Conservation (phyloP, 495 filamentous ascomycete species). For the Neurospora intermedia region DNA sequence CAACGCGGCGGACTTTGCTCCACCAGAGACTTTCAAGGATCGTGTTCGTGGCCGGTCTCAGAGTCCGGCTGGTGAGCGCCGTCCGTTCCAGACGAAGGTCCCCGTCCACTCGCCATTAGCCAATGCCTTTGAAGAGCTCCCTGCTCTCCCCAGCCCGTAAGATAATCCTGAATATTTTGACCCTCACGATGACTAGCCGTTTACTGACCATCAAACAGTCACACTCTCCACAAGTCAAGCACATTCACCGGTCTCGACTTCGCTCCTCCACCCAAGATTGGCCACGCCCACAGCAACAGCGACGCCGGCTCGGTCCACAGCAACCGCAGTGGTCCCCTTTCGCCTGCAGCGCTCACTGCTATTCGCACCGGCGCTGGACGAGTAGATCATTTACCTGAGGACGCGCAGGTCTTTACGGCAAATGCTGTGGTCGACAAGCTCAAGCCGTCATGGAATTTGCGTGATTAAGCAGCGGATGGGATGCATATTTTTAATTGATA, state of each 20-base stretch:
- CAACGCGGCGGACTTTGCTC: conserved; percentile 74
- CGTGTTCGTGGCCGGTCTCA: conserved; percentile 64
- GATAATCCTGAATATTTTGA: conserved; percentile 25
- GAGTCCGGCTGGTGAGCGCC: conserved; percentile 64
- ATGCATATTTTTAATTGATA: background rate
- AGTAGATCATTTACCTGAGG: conserved; percentile 73
- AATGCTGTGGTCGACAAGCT: conserved; percentile 58
- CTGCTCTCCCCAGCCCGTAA: conserved; percentile 83
- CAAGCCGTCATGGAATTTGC: conserved; percentile 72
- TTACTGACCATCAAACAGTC: conserved; percentile 36
- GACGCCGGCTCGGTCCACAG: conserved; percentile 88
- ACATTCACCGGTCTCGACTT: conserved; percentile 90
- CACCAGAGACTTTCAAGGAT: conserved; percentile 57
- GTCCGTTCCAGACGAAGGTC: conserved; percentile 61
- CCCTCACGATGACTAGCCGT: background rate
- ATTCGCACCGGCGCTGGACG: conserved; percentile 85
- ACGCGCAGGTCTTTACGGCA: conserved; percentile 64
- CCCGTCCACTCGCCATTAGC: conserved; percentile 65
- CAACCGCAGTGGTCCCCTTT: conserved; percentile 63
- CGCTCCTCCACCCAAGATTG: conserved; percentile 83
- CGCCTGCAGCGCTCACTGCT: conserved; percentile 55
- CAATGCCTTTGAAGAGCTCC: conserved; percentile 78
- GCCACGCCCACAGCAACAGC: conserved; percentile 51
- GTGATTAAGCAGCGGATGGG: conserved; percentile 16
- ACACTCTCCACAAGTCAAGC: conserved; percentile 77